Conservation (phyloP, 192 early-diverging fungal genomes). For the Backusella mclennaniae region DNA sequence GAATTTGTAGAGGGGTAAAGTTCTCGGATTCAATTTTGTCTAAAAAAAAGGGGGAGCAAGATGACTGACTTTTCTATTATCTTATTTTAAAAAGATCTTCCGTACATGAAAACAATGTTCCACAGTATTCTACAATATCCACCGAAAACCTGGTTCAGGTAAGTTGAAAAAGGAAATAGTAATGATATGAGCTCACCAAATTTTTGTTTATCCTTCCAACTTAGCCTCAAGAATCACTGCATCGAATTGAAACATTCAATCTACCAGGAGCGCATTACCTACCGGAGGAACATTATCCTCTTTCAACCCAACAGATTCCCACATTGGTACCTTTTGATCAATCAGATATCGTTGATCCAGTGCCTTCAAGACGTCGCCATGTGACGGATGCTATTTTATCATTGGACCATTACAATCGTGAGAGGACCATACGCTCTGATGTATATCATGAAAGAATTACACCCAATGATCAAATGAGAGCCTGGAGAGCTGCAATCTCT, state of each 20-base stretch:
- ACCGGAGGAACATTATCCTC: too few relatives aligned
- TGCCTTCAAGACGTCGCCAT: neutral
- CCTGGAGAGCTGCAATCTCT: neutral
- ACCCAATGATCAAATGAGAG: neutral
- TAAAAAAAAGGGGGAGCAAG: too few relatives aligned
- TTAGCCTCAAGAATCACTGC: neutral
- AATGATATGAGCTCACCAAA: neutral
- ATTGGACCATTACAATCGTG: neutral
- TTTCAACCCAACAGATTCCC: neutral
- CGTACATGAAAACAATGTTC: neutral
- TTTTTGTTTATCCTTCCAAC: neutral
- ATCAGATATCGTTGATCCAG: neutral
- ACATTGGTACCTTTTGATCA: neutral
- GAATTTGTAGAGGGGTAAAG: neutral
- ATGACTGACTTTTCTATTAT: neutral
- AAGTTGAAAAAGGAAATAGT: neutral
- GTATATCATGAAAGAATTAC: neutral
- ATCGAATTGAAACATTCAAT: neutral
- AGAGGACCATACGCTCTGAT: neutral
- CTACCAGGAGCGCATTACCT: neutral
- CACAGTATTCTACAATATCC: neutral
- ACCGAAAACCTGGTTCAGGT: neutral
- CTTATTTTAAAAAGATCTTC: neutral
- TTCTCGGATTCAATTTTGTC: neutral
- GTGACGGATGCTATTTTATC: neutral